Conservation (phyloP, 2,329 filamentous ascomycete genomes). For the Fusarium sp. region DNA sequence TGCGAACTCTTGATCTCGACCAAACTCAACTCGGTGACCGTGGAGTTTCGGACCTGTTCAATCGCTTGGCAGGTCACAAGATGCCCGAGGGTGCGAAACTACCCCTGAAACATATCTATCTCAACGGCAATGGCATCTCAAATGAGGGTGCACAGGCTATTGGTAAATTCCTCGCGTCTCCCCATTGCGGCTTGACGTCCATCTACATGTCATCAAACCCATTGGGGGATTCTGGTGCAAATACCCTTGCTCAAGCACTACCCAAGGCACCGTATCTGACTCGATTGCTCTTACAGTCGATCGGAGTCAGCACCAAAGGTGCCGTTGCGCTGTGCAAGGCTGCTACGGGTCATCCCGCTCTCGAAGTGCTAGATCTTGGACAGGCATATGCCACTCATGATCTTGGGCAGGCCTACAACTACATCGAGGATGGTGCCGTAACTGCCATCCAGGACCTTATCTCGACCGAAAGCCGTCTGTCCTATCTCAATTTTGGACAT, state of each 20-base stretch:
- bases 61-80: conserved; percentile 46
- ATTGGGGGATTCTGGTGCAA: conserved; percentile 46
- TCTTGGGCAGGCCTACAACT: conserved; percentile 58
- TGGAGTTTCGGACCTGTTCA: conserved; percentile 57
- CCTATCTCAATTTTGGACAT: conserved; percentile 55
- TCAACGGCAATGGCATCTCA: conserved; percentile 51
- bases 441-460: conserved; percentile 49
- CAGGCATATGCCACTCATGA: conserved; percentile 59
- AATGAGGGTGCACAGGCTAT: conserved; percentile 44
- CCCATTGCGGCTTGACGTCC: conserved; percentile 47
- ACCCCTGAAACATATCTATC: conserved; percentile 49
- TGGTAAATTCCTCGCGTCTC: conserved; percentile 46
- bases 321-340: conserved; percentile 50
- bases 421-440: conserved; percentile 52
- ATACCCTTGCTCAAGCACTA: conserved; percentile 46
- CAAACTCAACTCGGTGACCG: conserved; percentile 60
- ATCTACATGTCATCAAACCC: conserved; percentile 52
- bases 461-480: conserved; percentile 43
- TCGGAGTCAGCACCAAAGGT: conserved; percentile 53
- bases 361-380: conserved; percentile 54
- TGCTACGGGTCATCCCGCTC: conserved; percentile 46
- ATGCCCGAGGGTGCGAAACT: conserved; percentile 42
- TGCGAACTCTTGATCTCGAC: conserved; percentile 63
- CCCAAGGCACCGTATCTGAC: conserved; percentile 46
- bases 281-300: conserved; percentile 54